Base-by-base conservation (phyloP, 768 basidiomycete genomes). In the Mycena rosella region DNA sequence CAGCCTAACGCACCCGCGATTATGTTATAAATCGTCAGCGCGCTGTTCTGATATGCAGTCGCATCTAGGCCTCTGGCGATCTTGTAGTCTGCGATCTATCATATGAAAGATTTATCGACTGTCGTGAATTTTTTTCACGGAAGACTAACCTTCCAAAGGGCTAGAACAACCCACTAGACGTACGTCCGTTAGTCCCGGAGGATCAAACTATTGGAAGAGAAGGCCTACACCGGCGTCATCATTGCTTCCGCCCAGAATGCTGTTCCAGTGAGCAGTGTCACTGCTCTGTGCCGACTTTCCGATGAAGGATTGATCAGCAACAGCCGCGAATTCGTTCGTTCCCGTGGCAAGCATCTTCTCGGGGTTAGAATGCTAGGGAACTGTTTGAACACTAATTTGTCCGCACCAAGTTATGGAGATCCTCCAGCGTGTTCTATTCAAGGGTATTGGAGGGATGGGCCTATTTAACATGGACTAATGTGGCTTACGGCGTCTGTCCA, bases 111-210 rank as follows among this genome's bases (percentile, higher is more conserved):
- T n/a, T n/a, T n/a, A n/a, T n/a, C n/a, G n/a, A n/a, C n/a, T n/a
- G n/a, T n/a, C n/a, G n/a, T n/a, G n/a, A n/a, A n/a, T n/a, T n/a
- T n/a, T n/a, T n/a, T n/a, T n/a, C n/a, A n/a, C n/a, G n/a, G n/a
- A n/a, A n/a, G n/a, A n/a, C n/a, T n/a, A n/a, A 88, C 85, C 75
- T 87, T 89, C 87, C 86, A 88, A 11, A 87, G 74, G 11, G 86
- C 81, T n/a, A 88, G 75, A 36, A 88, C 83, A 42, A 87, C 76
- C 87, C 88, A 89, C 87, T 88, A 29, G 1, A 51, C 26, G 48
- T 27, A 8, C 38, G 17, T 40, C 38, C 32, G 51, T 63, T 48
- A 24, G n/a, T 57, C 53, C 22, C 14, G 17, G 9, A 40, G 47
- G 24, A 11, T 17, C 20, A 13, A 13, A 3, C 2, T n/a, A 54